Evolutionary conservation across 2,329 filamentous ascomycete genomes (phyloP).

Genomic region (Penicillium sp.): DNA sequence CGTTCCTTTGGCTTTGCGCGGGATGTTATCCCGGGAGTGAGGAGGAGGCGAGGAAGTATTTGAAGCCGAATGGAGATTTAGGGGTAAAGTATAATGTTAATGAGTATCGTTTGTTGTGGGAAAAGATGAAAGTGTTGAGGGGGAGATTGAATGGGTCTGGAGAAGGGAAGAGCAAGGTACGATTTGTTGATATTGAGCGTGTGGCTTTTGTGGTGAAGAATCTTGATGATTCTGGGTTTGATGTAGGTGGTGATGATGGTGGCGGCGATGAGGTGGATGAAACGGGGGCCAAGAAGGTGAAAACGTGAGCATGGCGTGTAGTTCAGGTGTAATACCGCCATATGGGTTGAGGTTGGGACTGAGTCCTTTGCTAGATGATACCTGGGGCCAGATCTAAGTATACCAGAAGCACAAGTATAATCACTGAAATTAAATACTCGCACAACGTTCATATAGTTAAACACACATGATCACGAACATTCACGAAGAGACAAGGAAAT

Average conservation of each 20-base stretch:
- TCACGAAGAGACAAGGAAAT: no score
- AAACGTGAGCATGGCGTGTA: not conserved
- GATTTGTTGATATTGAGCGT: not conserved
- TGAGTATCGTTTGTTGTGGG: conserved; percentile 39
- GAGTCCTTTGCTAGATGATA: no score
- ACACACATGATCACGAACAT: no score
- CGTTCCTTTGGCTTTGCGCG: conserved; percentile 41
- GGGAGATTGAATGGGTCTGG: conserved; percentile 20
- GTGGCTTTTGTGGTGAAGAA: not conserved
- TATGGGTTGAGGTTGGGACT: no score
- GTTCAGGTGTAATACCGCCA: no score
- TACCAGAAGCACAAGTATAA: no score
- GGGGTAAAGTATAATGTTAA: conserved; percentile 42
- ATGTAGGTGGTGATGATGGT: not conserved
- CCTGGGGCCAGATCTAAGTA: no score
- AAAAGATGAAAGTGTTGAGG: conserved; percentile 23
- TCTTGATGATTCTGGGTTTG: not conserved
- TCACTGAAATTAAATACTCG: no score
- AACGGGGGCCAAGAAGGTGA: not conserved
- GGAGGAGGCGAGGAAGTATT: conserved; percentile 14
- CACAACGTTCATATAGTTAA: no score
- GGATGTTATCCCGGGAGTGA: conserved; percentile 18
- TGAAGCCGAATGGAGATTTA: conserved; percentile 25
- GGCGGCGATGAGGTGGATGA: conserved; percentile 2
- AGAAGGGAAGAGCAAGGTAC: not conserved